Evolutionary conservation across 768 basidiomycete genomes (phyloP).

Genomic region (Trametes sanguinea): DNA sequence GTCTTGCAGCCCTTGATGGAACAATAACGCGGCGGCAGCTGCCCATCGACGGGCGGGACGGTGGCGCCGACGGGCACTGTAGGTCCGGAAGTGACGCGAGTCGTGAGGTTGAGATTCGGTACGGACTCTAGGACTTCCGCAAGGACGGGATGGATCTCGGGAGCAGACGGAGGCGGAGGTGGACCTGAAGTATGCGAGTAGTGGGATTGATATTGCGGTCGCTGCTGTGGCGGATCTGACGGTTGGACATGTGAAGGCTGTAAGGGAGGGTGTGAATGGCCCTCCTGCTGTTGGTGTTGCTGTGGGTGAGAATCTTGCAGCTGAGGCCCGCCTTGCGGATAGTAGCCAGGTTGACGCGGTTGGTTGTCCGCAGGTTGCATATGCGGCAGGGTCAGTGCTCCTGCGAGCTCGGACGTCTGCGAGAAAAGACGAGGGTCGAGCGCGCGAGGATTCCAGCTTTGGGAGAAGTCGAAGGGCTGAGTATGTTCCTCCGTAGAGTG

Average conservation of each 20-base stretch:
- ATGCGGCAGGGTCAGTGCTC: slow-evolving; percentile 45
- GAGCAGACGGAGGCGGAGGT: slow-evolving; percentile 13
- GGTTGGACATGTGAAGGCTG: background rate
- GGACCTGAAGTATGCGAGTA: background rate
- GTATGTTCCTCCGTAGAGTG: background rate
- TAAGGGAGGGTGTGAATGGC: background rate
- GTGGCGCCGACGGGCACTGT: slow-evolving; percentile 14
- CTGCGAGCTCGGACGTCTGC: slow-evolving; percentile 46
- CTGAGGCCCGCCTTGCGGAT: background rate
- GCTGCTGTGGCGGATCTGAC: background rate
- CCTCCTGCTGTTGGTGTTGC: background rate
- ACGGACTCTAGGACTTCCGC: slow-evolving; percentile 16
- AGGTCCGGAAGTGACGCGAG: slow-evolving; percentile 20
- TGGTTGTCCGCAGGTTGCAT: background rate
- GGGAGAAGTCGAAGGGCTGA: slow-evolving; percentile 17
- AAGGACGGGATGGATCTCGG: slow-evolving; percentile 10
- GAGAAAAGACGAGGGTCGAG: slow-evolving; percentile 38
- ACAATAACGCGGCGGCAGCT: slow-evolving; percentile 41
- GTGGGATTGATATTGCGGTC: background rate
- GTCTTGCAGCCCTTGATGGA: slow-evolving; percentile 59
- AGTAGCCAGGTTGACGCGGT: background rate
- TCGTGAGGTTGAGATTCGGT: slow-evolving; percentile 17
- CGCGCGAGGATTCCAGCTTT: slow-evolving; percentile 25
- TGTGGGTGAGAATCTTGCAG: background rate
- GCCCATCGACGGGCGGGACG: slow-evolving; percentile 6